Evolutionary conservation across 768 basidiomycete species (phyloP), one percentile per base, ranked within the genome.

Genomic region (Pisolithus marmoratus): DNA sequence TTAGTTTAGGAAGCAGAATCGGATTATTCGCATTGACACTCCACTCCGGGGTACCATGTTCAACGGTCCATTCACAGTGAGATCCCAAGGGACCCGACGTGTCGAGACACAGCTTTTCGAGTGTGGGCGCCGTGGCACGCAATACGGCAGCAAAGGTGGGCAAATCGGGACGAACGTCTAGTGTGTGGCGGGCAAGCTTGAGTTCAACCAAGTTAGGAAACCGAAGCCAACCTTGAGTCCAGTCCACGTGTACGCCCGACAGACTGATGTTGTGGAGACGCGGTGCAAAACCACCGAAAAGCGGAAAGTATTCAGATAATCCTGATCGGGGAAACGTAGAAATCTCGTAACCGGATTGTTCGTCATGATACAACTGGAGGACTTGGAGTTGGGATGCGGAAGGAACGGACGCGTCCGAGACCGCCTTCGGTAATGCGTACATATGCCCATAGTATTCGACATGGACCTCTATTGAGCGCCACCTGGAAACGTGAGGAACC

Each of bases 191-290:
- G 0, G 81, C 77, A 40, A 89, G 69, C 57, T 84, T 78, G 20
- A 89, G 62, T 15, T 78, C 74, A 22, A 57, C 60, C 27, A 89
- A 67, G 8, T 54, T 58, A 2, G 63, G 63, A 4, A 59, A 56
- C 7, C 51, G 27, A 26, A 67, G 54, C 20, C 73, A 61, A 15
- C 74, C 70, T 34, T 72, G 68, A 27, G 74, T 70, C 87, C 87
- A 90, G 51, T 82, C 75, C 31, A 89, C 64, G 54, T 86, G 86
- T 5, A 87, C 82, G 37, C 85, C 86, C 81, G 82, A 86, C 24
- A 90, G 70, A 9, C 71, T 69, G 31, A 80, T 64, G 4, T 67
- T 59, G n/a, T 63, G 67, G 14, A 90, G 69, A 8, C 69, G 73
- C 2, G 87, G 87, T 9, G 69, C 66, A 17, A 73, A 74, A 23